phyloP scores from a whole-genome alignment of 106 monocot genomes.

The Apostasia shenzhenica region DNA sequence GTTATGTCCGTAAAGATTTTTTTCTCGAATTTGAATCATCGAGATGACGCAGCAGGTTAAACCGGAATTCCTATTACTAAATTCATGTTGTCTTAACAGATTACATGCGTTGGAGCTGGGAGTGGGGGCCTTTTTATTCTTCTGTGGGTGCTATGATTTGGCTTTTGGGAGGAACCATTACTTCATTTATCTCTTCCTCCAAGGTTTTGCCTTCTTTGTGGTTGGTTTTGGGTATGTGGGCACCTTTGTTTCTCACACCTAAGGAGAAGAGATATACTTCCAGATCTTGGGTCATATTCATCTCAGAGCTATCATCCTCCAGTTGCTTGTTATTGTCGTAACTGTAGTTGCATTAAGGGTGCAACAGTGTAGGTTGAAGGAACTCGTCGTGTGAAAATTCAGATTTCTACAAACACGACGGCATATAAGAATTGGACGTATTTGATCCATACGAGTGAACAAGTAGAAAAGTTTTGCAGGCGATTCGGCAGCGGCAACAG shows the following conservation, averaged over 20 bases:
- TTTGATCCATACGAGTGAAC: background rate
- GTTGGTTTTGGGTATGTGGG: constrained; percentile 33
- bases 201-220: constrained; percentile 26
- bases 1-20: too few relatives aligned
- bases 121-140: constrained; percentile 32
- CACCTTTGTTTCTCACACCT: constrained; percentile 12
- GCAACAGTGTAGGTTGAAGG: too few relatives aligned
- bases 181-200: constrained; percentile 30
- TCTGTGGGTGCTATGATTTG: constrained; percentile 34
- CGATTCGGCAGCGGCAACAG: background rate
- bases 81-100: constrained; percentile 6
- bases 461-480: constrained; percentile 1
- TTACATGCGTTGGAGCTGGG: constrained; percentile 25
- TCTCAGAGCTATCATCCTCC: too few relatives aligned
- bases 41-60: too few relatives aligned
- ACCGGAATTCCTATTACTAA: background rate
- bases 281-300: background rate
- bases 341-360: too few relatives aligned
- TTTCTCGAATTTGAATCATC: too few relatives aligned
- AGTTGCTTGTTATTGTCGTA: too few relatives aligned
- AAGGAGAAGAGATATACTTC: background rate
- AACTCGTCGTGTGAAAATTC: constrained; percentile 2
- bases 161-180: constrained; percentile 26
- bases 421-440: background rate
- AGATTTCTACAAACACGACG: background rate